Base-by-base conservation (phyloP, 495 filamentous ascomycete species). In the Penicillium odoratum region DNA sequence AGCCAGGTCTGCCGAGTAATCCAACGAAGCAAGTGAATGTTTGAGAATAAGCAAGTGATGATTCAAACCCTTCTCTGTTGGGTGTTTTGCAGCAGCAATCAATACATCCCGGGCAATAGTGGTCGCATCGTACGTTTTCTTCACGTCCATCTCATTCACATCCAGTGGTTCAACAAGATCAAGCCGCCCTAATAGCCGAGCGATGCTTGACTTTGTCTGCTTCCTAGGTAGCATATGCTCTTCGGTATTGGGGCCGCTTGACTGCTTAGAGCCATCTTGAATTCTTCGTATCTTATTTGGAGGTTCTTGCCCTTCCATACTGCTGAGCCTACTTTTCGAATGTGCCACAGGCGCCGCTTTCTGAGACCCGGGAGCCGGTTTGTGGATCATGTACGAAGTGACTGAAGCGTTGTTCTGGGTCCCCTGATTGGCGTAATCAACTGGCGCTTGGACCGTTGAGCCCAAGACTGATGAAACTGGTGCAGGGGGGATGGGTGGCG, bases 41-140 rank as follows among this genome's bases (percentile, higher is more conserved):
- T 70, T 76, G 3, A 89, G 58, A 7, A 62, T 44, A 5, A 79
- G 68, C 18, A 90, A 69, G 69, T 89, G 88, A 44, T 74, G 69
- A 59, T 91, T 91, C 16, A 91, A 61, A 6, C 60, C 52, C 4
- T 74, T 66, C 61, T 84, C 79, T 10, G 76, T 77, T 0, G 86
- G 86, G 64, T 89, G 84, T 18, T 78, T 78, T 10, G 82, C 84
- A 0, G 81, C 67, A 21, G 83, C 80, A 36, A 90, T 74, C 26
- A 89, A 68, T 3, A 91, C 74, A 63, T 90, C 85, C 28, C 84
- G 73, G 4, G 86, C 87, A 57, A 91, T 88, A 0, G 85, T 89
- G 15, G 75, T 71, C 0, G 79, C 73, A 65, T 89, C 71, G 65
- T 90, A 91, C 8, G 67, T 66, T 57, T 79, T 75, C 18, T 71